Conservation (phyloP, 2,329 filamentous ascomycete genomes). For the Coniochaeta sp. region DNA sequence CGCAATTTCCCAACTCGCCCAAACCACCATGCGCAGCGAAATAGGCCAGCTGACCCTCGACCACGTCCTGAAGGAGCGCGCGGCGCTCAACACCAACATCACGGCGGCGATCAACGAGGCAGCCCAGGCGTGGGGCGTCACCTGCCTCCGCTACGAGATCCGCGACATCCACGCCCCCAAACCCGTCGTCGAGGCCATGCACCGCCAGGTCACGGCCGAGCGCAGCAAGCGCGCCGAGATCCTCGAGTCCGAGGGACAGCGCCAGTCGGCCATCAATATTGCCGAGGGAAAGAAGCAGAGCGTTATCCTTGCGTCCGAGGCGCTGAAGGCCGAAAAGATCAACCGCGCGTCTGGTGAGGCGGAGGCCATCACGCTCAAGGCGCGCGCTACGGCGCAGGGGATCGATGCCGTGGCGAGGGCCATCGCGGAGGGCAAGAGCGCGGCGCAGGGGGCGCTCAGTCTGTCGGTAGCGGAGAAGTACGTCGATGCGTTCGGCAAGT, state of each 20-base stretch:
- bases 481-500: slow-evolving; percentile 80
- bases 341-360: slow-evolving; percentile 90
- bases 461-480: slow-evolving; percentile 95
- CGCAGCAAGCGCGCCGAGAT: slow-evolving; percentile 97
- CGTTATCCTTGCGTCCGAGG: slow-evolving; percentile 93
- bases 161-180: slow-evolving; percentile 94
- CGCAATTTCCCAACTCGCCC: slow-evolving; percentile 93
- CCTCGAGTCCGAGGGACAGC: slow-evolving; percentile 91
- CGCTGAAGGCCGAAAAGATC: slow-evolving; percentile 82
- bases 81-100: slow-evolving; percentile 94
- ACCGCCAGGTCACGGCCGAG: slow-evolving; percentile 94
- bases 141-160: slow-evolving; percentile 95
- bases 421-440: slow-evolving; percentile 65
- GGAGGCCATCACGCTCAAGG: slow-evolving; percentile 83
- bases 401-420: slow-evolving; percentile 78
- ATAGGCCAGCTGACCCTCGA: slow-evolving; percentile 95
- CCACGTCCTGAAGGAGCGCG: slow-evolving; percentile 95
- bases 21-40: slow-evolving; percentile 98
- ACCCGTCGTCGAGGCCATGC: slow-evolving; percentile 94
- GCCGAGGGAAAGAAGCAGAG: slow-evolving; percentile 96
- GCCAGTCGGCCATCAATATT: slow-evolving; percentile 97
- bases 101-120: slow-evolving; percentile 99
- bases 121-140: slow-evolving; percentile 92
- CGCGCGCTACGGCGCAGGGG: slow-evolving; percentile 75
- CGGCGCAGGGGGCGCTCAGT: slow-evolving; percentile 78